These are phyloP conservation scores for Rhynchospora tenuis DNA, from an alignment of 176 grass and related monocot genomes.

Conservation along the genomic window DNA sequence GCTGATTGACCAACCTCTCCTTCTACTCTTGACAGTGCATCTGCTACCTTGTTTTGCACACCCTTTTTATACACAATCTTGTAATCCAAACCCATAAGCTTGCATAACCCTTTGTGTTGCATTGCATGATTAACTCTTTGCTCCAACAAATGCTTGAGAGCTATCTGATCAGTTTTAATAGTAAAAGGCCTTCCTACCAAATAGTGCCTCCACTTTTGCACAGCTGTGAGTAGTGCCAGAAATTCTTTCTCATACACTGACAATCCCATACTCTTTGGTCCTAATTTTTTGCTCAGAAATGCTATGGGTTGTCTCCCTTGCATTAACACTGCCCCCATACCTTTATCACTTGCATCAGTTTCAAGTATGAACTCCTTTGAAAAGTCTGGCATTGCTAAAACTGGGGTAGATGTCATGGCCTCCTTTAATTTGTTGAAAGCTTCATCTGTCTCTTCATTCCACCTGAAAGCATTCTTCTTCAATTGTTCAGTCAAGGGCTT, in stretches of 20 bases:
- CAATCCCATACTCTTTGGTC: accelerated
- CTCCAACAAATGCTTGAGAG: not conserved
- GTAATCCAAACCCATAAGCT: not conserved
- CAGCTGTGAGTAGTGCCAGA: not conserved
- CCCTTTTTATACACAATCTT: not conserved
- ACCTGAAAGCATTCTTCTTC: not conserved
- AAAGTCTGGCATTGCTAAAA: not conserved
- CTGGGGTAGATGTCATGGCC: not conserved
- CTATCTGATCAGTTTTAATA: not conserved
- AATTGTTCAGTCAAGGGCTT: not conserved
- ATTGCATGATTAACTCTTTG: not conserved
- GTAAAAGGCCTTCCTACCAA: not conserved
- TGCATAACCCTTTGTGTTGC: not conserved
- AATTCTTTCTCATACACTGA: not conserved
- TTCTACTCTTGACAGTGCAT: not conserved
- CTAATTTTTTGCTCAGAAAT: not conserved
- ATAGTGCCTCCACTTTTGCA: not conserved
- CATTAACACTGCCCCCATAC: not conserved
- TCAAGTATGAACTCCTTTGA: not conserved
- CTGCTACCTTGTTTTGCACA: accelerated
- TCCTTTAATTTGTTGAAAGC: not conserved
- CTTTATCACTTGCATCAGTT: not conserved
- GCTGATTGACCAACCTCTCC: no score
- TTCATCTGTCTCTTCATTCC: accelerated
- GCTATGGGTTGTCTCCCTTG: not conserved